Percentiles rank a stretch among this genome's conserved stretches.
These are phyloP conservation scores for Boletus eberwhitei DNA, from an alignment of 768 basidiomycete genomes.

Conservation along the genomic window DNA sequence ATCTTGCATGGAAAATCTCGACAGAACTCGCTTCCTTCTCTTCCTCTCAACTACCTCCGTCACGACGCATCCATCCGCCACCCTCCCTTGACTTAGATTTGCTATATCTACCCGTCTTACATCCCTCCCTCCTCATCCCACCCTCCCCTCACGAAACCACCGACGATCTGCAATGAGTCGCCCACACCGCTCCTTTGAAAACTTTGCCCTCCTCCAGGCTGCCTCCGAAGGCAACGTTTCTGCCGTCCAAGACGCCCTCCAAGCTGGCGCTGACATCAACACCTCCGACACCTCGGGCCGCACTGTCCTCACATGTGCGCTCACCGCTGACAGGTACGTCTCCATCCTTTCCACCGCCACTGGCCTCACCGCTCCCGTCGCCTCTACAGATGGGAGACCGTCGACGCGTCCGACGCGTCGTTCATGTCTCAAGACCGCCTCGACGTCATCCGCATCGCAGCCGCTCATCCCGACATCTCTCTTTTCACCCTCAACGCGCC, in stretches of 20 bases:
- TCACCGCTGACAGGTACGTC: conserved; percentile 68
- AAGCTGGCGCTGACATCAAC: conserved; percentile 66
- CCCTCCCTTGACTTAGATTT: not conserved
- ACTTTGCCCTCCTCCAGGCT: conserved; percentile 47
- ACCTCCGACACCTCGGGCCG: conserved; percentile 57
- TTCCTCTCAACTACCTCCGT: conserved; percentile 8
- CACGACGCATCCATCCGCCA: not conserved
- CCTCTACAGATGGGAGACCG: conserved; percentile 55
- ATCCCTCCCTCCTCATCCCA: not conserved
- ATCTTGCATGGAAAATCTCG: conserved; percentile 21
- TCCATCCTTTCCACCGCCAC: not conserved
- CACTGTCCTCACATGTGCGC: conserved; percentile 62
- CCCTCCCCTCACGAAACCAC: conserved; percentile 24
- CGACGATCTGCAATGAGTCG: conserved; percentile 37
- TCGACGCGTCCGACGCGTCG: conserved; percentile 70
- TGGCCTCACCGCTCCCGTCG: conserved; percentile 4
- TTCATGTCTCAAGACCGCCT: conserved; percentile 58
- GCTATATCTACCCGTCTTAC: conserved; percentile 19
- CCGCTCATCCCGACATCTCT: conserved; percentile 55
- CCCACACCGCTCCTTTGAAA: conserved; percentile 39
- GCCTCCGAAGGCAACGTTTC: conserved; percentile 55
- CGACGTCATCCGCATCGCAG: conserved; percentile 51
- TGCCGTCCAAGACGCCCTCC: conserved; percentile 51
- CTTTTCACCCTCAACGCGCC: conserved; percentile 74
- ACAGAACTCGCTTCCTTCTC: conserved; percentile 6